Percentiles rank a stretch among this genome's conserved stretches.
Conservation (phyloP, 495 filamentous ascomycete species). For the Alectoria sarmentosa region DNA sequence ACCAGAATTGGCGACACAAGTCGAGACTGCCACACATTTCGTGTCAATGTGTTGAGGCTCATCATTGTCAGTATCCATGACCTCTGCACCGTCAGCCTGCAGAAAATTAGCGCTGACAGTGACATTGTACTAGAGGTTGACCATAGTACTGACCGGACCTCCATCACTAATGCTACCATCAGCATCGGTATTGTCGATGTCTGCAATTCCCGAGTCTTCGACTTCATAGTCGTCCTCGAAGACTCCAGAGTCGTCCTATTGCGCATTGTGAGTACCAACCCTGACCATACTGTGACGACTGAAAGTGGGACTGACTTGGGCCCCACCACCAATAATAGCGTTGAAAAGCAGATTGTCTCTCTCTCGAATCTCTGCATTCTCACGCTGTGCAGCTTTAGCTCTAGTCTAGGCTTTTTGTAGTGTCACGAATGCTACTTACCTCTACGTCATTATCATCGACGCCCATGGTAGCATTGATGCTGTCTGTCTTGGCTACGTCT, state of each 20-base stretch:
- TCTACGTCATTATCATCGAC: too few relatives aligned
- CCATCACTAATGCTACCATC: not conserved
- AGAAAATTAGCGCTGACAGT: not conserved
- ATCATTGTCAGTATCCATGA: slow-evolving; percentile 1
- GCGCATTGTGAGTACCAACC: not conserved
- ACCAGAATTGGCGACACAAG: slow-evolving; percentile 6
- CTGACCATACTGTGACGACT: not conserved
- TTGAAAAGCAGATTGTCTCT: not conserved
- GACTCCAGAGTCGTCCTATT: not conserved
- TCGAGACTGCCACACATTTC: not conserved
- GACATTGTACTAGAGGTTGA: not conserved
- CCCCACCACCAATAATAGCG: not conserved
- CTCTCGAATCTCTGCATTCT: too few relatives aligned
- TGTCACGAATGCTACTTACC: not conserved
- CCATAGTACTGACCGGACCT: not conserved
- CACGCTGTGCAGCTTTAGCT: not conserved
- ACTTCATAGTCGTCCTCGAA: not conserved
- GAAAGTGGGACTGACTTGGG: not conserved
- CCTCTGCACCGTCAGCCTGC: not conserved
- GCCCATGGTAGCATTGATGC: not conserved
- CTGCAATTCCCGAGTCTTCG: not conserved
- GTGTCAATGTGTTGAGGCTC: not conserved
- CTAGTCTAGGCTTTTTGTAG: not conserved
- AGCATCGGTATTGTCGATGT: not conserved
- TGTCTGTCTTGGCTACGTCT: not conserved